A percentile compares a stretch with the other conserved stretches of the same genome.
These are phyloP conservation scores for Perilla frutescens DNA, from an alignment of 257 asterid species.

Conservation along the genomic window DNA sequence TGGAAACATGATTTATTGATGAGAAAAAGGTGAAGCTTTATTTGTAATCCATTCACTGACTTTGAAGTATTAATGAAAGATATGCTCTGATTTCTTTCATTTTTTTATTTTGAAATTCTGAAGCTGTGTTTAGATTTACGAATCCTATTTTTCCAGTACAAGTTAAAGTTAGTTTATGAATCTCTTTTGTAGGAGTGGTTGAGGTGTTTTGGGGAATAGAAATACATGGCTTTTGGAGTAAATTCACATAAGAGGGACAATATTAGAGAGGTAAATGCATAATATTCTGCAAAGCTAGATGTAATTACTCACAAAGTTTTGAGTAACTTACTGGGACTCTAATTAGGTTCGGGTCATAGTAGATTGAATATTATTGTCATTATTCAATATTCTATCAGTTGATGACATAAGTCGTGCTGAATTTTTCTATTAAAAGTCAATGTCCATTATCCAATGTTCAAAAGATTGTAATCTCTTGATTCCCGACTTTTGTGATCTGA, in stretches of 20 bases:
- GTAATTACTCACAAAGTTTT: neutral
- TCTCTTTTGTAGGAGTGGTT: constrained; percentile 68
- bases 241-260: constrained; percentile 79
- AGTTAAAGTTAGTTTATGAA: neutral
- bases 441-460: too few species aligned
- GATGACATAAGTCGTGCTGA: neutral
- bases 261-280: constrained; percentile 59
- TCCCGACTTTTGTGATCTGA: too few species aligned
- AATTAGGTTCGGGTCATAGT: neutral
- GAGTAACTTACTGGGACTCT: neutral
- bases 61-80: neutral
- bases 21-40: constrained; percentile 3
- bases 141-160: neutral
- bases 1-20: neutral
- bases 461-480: too few species aligned
- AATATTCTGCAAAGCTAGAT: constrained; percentile 8
- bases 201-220: constrained; percentile 52
- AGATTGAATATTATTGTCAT: too few species aligned
- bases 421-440: neutral
- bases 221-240: constrained; percentile 60
- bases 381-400: too few species aligned
- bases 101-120: constrained; percentile 8
- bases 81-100: neutral
- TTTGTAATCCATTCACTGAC: neutral
- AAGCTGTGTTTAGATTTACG: neutral